These are phyloP conservation scores for Colletotrichum chrysophilum DNA, from an alignment of 2,329 filamentous ascomycete genomes.

Conservation along the genomic window DNA sequence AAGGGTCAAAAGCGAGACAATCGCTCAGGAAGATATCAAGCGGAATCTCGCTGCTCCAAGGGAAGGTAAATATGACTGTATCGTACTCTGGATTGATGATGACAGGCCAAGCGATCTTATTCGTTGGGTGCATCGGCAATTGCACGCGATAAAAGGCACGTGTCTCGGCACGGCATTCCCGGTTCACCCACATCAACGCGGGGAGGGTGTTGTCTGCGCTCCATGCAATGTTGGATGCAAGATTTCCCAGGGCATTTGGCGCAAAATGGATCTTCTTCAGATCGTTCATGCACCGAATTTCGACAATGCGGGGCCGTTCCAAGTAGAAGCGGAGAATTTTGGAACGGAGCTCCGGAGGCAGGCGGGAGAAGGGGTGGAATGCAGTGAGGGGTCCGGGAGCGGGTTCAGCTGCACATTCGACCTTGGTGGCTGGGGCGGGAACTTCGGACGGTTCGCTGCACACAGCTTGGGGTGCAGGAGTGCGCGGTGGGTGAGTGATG, in stretches of 20 bases:
- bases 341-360: slow-evolving; percentile 53
- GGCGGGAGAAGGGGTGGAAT: slow-evolving; percentile 40
- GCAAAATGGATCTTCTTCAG: slow-evolving; percentile 19
- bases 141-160: slow-evolving; percentile 25
- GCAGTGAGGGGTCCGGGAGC: background rate
- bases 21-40: slow-evolving; percentile 21
- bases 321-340: slow-evolving; percentile 53
- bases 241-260: slow-evolving; percentile 16
- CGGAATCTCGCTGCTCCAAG: slow-evolving; percentile 21
- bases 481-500: slow-evolving; percentile 2
- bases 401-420: background rate
- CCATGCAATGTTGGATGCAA: slow-evolving; percentile 21
- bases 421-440: background rate
- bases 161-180: slow-evolving; percentile 23
- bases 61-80: slow-evolving; percentile 23
- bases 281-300: slow-evolving; percentile 40
- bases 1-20: slow-evolving; percentile 17
- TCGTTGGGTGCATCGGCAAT: slow-evolving; percentile 22
- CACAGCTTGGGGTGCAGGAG: background rate
- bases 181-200: slow-evolving; percentile 23
- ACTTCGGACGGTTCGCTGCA: background rate
- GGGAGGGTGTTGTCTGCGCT: slow-evolving; percentile 24
- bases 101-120: slow-evolving; percentile 21
- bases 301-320: slow-evolving; percentile 47
- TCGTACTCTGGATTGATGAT: slow-evolving; percentile 25